phyloP scores from a whole-genome alignment of 1,284 basidiomycete genomes.

The Mrakiaceae sp. region DNA sequence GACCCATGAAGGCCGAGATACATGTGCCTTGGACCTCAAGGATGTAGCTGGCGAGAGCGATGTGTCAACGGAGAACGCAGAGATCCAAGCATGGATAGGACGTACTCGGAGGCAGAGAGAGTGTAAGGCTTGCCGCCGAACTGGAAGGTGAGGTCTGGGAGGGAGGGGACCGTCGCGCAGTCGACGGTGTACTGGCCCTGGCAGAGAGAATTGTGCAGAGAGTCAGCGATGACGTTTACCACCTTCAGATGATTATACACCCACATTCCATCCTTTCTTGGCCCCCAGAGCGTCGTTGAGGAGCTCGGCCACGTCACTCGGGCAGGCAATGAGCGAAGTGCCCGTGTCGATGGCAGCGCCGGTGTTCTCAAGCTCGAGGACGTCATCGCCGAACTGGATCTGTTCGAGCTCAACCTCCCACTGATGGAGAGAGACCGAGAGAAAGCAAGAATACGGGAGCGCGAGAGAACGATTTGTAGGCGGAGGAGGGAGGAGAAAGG shows the following conservation, averaged over 20 bases:
- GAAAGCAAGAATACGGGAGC: too few relatives aligned
- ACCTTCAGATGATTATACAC: too few relatives aligned
- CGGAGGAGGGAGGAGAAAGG: too few relatives aligned
- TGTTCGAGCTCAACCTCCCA: slow-evolving; percentile 95
- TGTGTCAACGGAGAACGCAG: neutral
- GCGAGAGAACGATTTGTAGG: too few relatives aligned
- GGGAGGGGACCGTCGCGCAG: slow-evolving; percentile 65
- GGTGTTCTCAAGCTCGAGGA: slow-evolving; percentile 74
- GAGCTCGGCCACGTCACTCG: slow-evolving; percentile 82
- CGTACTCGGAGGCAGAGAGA: slow-evolving; percentile 74
- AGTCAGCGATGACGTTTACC: too few relatives aligned
- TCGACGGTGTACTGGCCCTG: slow-evolving; percentile 81
- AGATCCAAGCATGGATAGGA: slow-evolving; percentile 40
- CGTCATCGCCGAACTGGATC: slow-evolving; percentile 72
- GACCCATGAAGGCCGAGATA: slow-evolving; percentile 83
- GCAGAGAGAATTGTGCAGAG: too few relatives aligned
- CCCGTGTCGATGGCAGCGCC: slow-evolving; percentile 96
- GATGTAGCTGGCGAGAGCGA: slow-evolving; percentile 44
- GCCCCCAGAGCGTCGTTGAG: slow-evolving; percentile 93
- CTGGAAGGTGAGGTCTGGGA: slow-evolving; percentile 80
- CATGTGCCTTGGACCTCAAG: slow-evolving; percentile 80
- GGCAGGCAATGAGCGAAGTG: slow-evolving; percentile 34
- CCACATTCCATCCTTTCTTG: slow-evolving; percentile 68
- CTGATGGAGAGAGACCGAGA: too few relatives aligned
- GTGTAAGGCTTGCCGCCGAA: slow-evolving; percentile 72